phyloP scores from a whole-genome alignment of 108 stramenopile genomes.

The Nannochloropsis oceanica region DNA sequence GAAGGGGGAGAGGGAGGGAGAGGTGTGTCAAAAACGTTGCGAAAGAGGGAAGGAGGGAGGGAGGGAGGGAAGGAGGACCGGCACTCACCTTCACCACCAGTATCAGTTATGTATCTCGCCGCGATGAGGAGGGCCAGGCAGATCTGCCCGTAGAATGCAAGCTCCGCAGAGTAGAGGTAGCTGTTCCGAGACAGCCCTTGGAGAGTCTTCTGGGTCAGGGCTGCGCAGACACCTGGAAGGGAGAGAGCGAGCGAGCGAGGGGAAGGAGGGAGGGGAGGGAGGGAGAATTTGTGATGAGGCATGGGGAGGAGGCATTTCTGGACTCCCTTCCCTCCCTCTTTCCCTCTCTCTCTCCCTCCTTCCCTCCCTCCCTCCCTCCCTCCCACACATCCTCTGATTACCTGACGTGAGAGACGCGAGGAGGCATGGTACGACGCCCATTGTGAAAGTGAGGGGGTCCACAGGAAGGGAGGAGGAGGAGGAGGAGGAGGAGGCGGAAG shows the following conservation, averaged over 20 bases:
- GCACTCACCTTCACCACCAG: too few species aligned
- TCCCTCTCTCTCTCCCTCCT: neutral
- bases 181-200: conserved; percentile 59
- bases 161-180: conserved; percentile 67
- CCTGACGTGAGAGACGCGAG: neutral
- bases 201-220: conserved; percentile 69
- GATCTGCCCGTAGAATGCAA: conserved; percentile 46
- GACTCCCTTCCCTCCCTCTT: neutral
- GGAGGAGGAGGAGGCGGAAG: neutral
- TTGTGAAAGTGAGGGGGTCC: conserved; percentile 44
- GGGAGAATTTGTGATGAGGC: neutral
- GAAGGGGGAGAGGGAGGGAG: neutral
- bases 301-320: neutral
- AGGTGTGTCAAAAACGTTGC: neutral
- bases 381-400: too few species aligned
- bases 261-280: conserved; percentile 3
- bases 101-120: neutral
- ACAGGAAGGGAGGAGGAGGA: neutral
- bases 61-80: too few species aligned
- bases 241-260: conserved; percentile 49
- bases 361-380: too few species aligned
- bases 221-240: conserved; percentile 74
- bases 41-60: neutral
- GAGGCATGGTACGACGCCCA: conserved; percentile 56
- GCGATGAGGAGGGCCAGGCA: conserved; percentile 41